Conservation (phyloP, 805 yeast genomes). For the Ogataea saltuana region DNA sequence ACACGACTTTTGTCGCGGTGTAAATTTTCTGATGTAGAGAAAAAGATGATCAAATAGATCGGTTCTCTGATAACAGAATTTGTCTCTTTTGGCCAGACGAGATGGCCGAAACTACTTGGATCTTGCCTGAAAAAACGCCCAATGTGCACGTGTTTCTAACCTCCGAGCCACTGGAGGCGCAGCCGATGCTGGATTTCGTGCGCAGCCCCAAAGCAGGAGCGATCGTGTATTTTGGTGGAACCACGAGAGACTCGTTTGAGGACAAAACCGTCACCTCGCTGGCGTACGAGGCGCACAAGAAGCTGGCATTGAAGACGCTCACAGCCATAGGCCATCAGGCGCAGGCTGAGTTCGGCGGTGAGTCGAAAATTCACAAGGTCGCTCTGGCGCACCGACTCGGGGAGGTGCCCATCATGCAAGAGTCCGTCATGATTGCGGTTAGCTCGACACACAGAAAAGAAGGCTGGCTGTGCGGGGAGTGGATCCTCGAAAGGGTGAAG, state of each 20-base stretch:
- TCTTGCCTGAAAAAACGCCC: neutral
- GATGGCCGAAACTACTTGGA: neutral
- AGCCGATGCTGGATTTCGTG: slow-evolving; percentile 39
- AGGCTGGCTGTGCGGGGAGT: slow-evolving; percentile 48
- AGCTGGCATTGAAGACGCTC: slow-evolving; percentile 43
- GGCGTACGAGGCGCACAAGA: slow-evolving; percentile 47
- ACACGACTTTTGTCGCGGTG: too few species aligned
- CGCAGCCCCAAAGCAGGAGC: slow-evolving; percentile 48
- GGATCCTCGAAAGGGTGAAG: slow-evolving; percentile 48
- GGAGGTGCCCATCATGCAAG: slow-evolving; percentile 47
- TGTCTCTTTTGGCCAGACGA: too few species aligned
- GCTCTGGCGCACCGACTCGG: slow-evolving; percentile 49
- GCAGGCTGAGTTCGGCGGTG: slow-evolving; percentile 24
- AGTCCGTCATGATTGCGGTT: slow-evolving; percentile 46
- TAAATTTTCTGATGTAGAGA: too few species aligned
- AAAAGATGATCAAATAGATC: too few species aligned
- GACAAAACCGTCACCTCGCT: slow-evolving; percentile 41
- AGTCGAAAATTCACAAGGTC: slow-evolving; percentile 38
- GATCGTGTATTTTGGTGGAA: slow-evolving; percentile 50
- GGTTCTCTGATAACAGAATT: too few species aligned
- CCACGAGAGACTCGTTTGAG: slow-evolving; percentile 47
- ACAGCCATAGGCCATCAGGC: slow-evolving; percentile 38
- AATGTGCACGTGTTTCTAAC: slow-evolving; percentile 18
- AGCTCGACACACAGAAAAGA: slow-evolving; percentile 48
- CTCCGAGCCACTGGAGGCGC: slow-evolving; percentile 18